A percentile compares a stretch with the other conserved stretches of the same genome.
phyloP scores from a whole-genome alignment of 805 yeast species.

The Ogataea naganishii region DNA sequence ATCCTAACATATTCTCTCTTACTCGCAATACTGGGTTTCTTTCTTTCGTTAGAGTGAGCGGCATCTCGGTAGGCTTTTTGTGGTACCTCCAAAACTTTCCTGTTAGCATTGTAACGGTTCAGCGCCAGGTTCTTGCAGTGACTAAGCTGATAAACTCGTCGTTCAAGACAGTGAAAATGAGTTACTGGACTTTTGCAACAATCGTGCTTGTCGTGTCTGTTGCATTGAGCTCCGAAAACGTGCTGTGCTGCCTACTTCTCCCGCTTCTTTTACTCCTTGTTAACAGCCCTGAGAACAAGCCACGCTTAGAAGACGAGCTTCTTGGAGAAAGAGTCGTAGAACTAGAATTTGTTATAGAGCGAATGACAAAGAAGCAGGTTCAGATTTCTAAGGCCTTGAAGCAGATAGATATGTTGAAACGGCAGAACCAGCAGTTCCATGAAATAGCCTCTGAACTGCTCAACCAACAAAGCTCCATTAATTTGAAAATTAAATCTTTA shows the following conservation, averaged over 20 bases:
- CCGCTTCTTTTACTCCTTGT: conserved; percentile 1
- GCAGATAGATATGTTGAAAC: not conserved
- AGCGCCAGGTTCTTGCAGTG: not conserved
- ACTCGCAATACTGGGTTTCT: too few species aligned
- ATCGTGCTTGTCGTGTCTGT: not conserved
- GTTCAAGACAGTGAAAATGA: not conserved
- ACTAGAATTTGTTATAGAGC: not conserved
- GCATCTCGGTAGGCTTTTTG: too few species aligned
- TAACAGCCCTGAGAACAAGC: not conserved
- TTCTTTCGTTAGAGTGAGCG: too few species aligned
- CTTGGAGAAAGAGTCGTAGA: conserved; percentile 1
- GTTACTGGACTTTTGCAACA: conserved; percentile 1
- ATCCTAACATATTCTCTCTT: too few species aligned
- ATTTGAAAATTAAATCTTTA: not conserved
- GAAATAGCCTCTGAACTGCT: not conserved
- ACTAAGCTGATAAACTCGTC: not conserved
- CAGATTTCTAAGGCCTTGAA: not conserved
- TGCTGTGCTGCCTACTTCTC: not conserved
- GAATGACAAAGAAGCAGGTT: not conserved
- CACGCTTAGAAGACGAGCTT: not conserved
- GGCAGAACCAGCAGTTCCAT: not conserved
- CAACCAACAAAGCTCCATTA: not conserved
- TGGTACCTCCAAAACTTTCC: not conserved
- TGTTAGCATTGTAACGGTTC: not conserved
- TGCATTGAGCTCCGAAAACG: conserved; percentile 1